These are phyloP conservation scores for Nothophaeocryptopus gaeumannii DNA, from an alignment of 2,329 filamentous ascomycete species.

Conservation along the genomic window DNA sequence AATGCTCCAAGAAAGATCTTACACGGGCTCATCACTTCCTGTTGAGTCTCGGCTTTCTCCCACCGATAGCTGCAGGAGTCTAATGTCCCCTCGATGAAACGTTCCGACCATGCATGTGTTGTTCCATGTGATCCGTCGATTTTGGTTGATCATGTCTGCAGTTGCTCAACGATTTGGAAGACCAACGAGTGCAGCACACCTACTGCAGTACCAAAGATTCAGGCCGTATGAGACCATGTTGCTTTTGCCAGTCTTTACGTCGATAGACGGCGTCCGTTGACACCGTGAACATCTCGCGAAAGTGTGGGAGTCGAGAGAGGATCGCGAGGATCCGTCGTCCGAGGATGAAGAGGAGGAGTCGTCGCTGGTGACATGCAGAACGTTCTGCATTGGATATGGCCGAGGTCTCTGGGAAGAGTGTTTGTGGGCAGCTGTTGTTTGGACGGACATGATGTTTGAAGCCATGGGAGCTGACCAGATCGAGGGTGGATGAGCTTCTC, in stretches of 20 bases:
- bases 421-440: constrained; percentile 33
- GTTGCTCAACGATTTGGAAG: constrained; percentile 10
- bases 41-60: too few species aligned
- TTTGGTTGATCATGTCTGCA: too few species aligned
- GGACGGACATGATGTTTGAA: constrained; percentile 30
- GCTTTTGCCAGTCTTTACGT: constrained; percentile 33
- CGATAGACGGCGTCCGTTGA: constrained; percentile 35
- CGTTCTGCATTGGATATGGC: constrained; percentile 34
- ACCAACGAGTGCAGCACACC: constrained; percentile 38
- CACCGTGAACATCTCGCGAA: constrained; percentile 37
- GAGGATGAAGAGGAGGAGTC: constrained; percentile 27
- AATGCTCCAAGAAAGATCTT: too few species aligned
- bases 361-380: constrained; percentile 33
- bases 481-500: background rate
- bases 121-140: too few species aligned
- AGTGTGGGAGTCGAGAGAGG: background rate
- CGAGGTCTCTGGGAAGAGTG: constrained; percentile 25
- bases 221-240: constrained; percentile 39
- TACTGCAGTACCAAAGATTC: constrained; percentile 38
- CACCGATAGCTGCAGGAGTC: too few species aligned
- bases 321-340: constrained; percentile 6
- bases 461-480: constrained; percentile 17
- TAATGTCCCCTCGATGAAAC: too few species aligned
- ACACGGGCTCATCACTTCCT: too few species aligned
- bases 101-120: too few species aligned